A percentile compares a stretch with the other conserved stretches of the same genome.
phyloP scores from a whole-genome alignment of 192 early-diverging fungal genomes.

The Coemansia sp. region DNA sequence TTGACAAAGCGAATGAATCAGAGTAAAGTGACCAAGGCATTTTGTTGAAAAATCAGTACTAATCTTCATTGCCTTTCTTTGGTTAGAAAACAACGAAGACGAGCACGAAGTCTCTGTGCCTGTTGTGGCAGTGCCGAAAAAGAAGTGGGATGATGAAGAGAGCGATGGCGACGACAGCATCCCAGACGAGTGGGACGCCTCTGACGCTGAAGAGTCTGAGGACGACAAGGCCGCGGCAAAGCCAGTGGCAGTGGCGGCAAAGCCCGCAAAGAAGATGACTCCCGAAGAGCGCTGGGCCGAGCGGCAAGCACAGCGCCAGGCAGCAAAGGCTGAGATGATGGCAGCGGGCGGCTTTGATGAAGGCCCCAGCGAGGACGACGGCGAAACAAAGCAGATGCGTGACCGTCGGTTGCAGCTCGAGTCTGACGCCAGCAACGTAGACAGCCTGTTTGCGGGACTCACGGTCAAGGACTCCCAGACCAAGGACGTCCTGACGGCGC shows the following conservation, averaged over 20 bases:
- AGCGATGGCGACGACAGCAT: slow-evolving; percentile 65
- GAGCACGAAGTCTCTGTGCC: slow-evolving; percentile 9
- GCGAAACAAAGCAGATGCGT: slow-evolving; percentile 49
- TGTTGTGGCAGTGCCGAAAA: slow-evolving; percentile 17
- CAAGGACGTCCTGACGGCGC: slow-evolving; percentile 34
- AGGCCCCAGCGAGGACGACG: slow-evolving; percentile 56
- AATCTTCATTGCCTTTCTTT: background rate
- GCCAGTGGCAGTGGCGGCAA: slow-evolving; percentile 11
- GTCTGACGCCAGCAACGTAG: slow-evolving; percentile 65
- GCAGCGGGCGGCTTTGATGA: slow-evolving; percentile 43
- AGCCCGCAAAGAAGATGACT: slow-evolving; percentile 59
- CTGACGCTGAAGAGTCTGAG: slow-evolving; percentile 59
- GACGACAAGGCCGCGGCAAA: slow-evolving; percentile 32
- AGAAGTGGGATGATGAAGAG: slow-evolving; percentile 68
- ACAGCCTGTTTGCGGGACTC: slow-evolving; percentile 69
- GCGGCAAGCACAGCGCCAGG: slow-evolving; percentile 51
- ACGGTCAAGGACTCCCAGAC: slow-evolving; percentile 57
- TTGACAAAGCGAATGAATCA: background rate
- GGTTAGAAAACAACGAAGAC: slow-evolving; percentile 21
- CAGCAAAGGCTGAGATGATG: slow-evolving; percentile 47
- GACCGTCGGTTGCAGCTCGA: slow-evolving; percentile 64
- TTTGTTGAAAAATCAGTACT: background rate
- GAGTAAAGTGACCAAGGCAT: background rate
- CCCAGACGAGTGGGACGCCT: slow-evolving; percentile 68
- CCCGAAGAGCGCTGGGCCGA: slow-evolving; percentile 68